Evolutionary conservation across 1,284 basidiomycete genomes (phyloP).

Genomic region (Puccinia novopanici): DNA sequence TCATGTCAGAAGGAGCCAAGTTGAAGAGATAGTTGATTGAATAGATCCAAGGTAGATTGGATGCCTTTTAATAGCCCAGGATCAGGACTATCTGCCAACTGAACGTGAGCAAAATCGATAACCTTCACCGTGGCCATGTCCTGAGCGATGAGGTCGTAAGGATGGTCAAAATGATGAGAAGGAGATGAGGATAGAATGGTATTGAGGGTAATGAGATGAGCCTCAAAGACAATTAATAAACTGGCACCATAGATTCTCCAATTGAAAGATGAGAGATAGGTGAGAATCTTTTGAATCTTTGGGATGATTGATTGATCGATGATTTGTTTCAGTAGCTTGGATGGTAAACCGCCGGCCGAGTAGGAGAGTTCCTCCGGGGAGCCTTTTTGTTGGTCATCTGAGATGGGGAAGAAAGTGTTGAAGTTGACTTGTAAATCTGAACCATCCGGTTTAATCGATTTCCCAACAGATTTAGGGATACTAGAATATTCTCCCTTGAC

Average conservation of each 20-base stretch:
- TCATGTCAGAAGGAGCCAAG: neutral
- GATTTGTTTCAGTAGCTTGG: slow-evolving; percentile 13
- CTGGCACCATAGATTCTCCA: slow-evolving; percentile 46
- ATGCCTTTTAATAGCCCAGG: slow-evolving; percentile 32
- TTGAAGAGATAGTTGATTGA: slow-evolving; percentile 14
- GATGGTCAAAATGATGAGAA: no score
- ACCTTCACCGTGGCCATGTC: slow-evolving; percentile 16
- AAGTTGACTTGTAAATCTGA: slow-evolving; percentile 20
- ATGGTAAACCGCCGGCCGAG: slow-evolving; percentile 11
- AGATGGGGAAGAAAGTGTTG: slow-evolving; percentile 34
- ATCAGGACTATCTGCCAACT: slow-evolving; percentile 25
- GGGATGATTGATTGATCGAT: slow-evolving; percentile 30
- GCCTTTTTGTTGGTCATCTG: neutral
- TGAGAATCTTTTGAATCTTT: slow-evolving; percentile 8
- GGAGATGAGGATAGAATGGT: neutral
- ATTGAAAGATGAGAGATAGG: slow-evolving; percentile 24
- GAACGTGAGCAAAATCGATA: slow-evolving; percentile 45
- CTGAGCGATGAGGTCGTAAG: neutral
- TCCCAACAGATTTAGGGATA: slow-evolving; percentile 41
- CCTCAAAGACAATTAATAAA: slow-evolving; percentile 40
- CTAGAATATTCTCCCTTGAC: slow-evolving; percentile 14
- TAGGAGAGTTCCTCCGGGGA: neutral
- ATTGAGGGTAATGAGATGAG: slow-evolving; percentile 19
- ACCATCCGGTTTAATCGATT: slow-evolving; percentile 35
- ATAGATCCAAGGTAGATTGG: slow-evolving; percentile 24